Base-by-base conservation (phyloP, 768 basidiomycete genomes). In the Lactarius hengduanensis region DNA sequence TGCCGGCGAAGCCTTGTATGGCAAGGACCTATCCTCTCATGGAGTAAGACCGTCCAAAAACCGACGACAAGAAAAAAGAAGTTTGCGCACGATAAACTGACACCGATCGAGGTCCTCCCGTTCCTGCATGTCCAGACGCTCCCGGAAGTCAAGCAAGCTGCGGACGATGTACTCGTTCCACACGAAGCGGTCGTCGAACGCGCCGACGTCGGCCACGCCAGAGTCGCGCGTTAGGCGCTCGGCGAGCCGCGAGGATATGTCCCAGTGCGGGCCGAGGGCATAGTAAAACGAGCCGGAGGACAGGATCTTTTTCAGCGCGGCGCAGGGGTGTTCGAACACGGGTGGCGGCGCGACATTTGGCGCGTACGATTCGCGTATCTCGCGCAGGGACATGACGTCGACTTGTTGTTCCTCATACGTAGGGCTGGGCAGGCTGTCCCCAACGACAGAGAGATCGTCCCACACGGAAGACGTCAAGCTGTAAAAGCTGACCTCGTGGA, bases 201-300 rank as follows among this genome's bases (percentile, higher is more conserved):
- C 78, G 28, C 79, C 81, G 10, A 83, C 74, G 71, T 91, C 86
- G 68, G 75, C 74, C 45, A 77, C 69, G 45, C 73, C 77, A 62
- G 74, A 77, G 71, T 83, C 82, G 74, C 85, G 79, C 65, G 82
- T 77, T 59, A 95, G 76, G 3, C 95, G 85, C 40, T 86, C 83
- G 18, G 88, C 80, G 45, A 98, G 80, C 55, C 96, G 80, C 1
- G 92, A 89, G 4, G 94, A 94, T 36, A 98, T 79, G 76, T 98
- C 96, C 93, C 96, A 98, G 8, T 83, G 80, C 0, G 90, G 84
- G 71, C 88, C 87, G 32, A 88, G 73, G 2, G 97, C 89, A 73
- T 92, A 97, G 77, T 98, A 99, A 78, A 99, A 99, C 1, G 90
- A 87, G 6, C 95, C 95, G 28, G 90, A 90, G 36, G 92, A 90